Evolutionary conservation across 192 early-diverging fungal species (phyloP).

Genomic region (Linnemannia schmuckeri): DNA sequence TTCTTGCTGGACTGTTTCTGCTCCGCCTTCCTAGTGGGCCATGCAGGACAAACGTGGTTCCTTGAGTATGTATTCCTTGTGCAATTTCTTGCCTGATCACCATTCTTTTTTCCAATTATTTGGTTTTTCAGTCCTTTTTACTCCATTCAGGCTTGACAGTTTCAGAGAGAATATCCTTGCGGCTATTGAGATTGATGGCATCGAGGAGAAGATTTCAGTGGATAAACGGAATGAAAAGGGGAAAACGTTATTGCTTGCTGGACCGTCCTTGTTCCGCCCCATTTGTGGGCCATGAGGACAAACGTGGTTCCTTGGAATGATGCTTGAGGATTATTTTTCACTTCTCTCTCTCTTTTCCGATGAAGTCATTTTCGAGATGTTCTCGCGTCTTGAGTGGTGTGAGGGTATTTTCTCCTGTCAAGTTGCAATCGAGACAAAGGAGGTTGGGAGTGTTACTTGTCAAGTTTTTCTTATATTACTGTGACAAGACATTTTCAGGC

Average conservation of each 20-base stretch:
- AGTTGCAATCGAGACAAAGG: neutral
- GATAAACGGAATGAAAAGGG: neutral
- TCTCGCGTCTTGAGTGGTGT: neutral
- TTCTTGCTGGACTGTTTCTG: no score
- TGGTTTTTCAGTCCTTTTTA: neutral
- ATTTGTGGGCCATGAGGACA: neutral
- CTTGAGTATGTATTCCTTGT: neutral
- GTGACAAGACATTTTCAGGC: neutral
- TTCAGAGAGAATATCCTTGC: no score
- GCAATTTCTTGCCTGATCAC: neutral
- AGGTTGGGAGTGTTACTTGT: neutral
- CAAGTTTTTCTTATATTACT: neutral
- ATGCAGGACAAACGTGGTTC: neutral
- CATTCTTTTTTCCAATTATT: neutral
- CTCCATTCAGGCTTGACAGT: neutral
- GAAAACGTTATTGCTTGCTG: neutral
- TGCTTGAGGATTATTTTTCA: neutral
- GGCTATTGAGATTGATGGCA: no score
- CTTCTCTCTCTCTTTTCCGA: neutral
- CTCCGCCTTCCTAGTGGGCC: no score
- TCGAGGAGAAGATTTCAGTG: no score
- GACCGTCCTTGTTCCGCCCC: neutral
- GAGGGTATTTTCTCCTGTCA: neutral
- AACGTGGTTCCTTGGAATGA: constrained; percentile 4
- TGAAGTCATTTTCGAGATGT: neutral